phyloP scores from a whole-genome alignment of 176 grass and related monocot species.

The Puccinellia tenuiflora region DNA sequence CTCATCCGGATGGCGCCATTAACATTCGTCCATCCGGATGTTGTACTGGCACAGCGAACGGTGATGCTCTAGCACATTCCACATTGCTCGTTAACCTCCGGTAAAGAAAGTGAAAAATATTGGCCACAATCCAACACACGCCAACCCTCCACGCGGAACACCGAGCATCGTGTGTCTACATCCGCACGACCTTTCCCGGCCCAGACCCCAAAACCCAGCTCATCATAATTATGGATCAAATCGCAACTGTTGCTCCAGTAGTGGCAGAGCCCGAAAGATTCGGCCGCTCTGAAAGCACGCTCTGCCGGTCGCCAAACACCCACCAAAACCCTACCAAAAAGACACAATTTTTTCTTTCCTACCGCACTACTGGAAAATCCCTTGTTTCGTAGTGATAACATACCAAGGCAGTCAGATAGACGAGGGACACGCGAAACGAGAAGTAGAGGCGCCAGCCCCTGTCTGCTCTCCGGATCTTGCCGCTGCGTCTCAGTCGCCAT shows the following conservation, averaged over 20 bases:
- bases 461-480: not conserved
- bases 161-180: no score
- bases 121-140: no score
- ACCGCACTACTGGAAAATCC: not conserved
- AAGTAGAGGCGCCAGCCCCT: not conserved
- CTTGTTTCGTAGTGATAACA: not conserved
- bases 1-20: no score
- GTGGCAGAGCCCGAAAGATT: constrained; percentile 24
- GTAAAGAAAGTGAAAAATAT: no score
- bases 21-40: no score
- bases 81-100: no score
- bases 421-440: not conserved
- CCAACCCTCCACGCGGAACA: no score
- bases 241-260: not conserved
- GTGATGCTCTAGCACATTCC: no score
- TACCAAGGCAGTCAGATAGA: not conserved
- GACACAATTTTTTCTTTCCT: not conserved
- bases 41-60: no score
- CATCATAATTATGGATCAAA: not conserved
- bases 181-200: not conserved
- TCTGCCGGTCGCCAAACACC: constrained; percentile 12
- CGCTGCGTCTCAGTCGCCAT: constrained; percentile 18
- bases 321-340: constrained; percentile 21
- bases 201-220: not conserved
- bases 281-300: not conserved